Conservation (phyloP, 257 asterid genomes). For the Plantago major region DNA sequence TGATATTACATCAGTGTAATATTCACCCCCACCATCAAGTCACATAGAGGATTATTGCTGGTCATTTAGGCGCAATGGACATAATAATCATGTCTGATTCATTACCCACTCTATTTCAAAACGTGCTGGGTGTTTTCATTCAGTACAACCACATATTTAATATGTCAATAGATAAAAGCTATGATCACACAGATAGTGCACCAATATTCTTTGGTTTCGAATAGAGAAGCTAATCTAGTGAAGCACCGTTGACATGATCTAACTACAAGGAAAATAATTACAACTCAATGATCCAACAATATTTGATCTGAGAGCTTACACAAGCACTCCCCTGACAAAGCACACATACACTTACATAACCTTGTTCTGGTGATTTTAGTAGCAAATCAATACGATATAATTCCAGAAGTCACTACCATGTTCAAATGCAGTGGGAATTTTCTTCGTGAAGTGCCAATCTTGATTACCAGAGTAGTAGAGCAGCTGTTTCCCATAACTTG, state of each 20-base stretch:
- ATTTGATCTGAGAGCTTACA: neutral
- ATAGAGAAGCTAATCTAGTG: conserved; percentile 11
- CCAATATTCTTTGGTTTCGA: neutral
- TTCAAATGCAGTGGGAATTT: neutral
- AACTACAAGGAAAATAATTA: neutral
- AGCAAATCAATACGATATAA: neutral
- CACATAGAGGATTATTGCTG: too few species aligned
- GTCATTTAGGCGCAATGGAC: too few species aligned
- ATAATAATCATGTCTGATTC: too few species aligned
- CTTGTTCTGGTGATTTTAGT: neutral
- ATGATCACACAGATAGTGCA: too few species aligned
- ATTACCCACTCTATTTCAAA: too few species aligned
- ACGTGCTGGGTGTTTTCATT: too few species aligned
- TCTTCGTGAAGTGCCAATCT: too few species aligned
- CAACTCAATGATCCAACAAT: conserved; percentile 6
- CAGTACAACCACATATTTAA: neutral
- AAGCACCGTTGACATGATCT: neutral
- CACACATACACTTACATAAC: neutral
- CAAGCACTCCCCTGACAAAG: neutral
- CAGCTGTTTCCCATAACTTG: too few species aligned
- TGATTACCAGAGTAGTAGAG: too few species aligned
- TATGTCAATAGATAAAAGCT: too few species aligned
- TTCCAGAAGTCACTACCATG: neutral
- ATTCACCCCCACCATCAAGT: too few species aligned
- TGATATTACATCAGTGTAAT: too few species aligned